A percentile compares a stretch with the other conserved stretches of the same genome.
These are phyloP conservation scores for Phycomyces blakesleeanus DNA, from an alignment of 192 early-diverging fungal genomes.

Conservation along the genomic window DNA sequence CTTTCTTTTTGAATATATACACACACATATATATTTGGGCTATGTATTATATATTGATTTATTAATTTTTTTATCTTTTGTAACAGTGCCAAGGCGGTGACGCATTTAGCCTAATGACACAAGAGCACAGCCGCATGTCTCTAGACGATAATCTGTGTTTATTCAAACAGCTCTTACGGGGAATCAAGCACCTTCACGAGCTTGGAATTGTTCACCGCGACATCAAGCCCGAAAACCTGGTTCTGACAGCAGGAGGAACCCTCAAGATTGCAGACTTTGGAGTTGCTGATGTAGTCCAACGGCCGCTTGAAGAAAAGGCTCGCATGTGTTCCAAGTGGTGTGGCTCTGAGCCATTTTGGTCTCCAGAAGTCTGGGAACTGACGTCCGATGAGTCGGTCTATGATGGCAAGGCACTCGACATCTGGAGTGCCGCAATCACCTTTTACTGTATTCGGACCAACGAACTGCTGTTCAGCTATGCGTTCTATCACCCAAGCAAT, in stretches of 20 bases:
- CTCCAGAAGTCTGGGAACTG: conserved; percentile 79
- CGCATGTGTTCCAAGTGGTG: conserved; percentile 82
- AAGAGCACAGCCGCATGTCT: conserved; percentile 66
- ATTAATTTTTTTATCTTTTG: too few species aligned
- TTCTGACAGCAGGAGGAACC: conserved; percentile 78
- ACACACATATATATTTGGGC: too few species aligned
- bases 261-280: conserved; percentile 99
- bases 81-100: conserved; percentile 94
- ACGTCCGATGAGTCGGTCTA: conserved; percentile 66
- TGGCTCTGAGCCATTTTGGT: conserved; percentile 94
- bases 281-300: conserved; percentile 91
- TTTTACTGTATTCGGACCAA: conserved; percentile 79
- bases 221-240: conserved; percentile 83
- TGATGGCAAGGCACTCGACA: conserved; percentile 84
- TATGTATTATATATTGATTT: too few species aligned
- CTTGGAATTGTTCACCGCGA: conserved; percentile 95
- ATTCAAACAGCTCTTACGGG: conserved; percentile 88
- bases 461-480: conserved; percentile 31
- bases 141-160: conserved; percentile 84
- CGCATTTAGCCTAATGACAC: conserved; percentile 76
- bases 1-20: too few species aligned
- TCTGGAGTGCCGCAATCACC: conserved; percentile 95
- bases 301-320: conserved; percentile 33
- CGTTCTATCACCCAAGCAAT: conserved; percentile 8
- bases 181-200: conserved; percentile 86